Evolutionary conservation across 78 protist genomes (phyloP).

Genomic region (slime mould (Dictyostelium discoideum)): DNA sequence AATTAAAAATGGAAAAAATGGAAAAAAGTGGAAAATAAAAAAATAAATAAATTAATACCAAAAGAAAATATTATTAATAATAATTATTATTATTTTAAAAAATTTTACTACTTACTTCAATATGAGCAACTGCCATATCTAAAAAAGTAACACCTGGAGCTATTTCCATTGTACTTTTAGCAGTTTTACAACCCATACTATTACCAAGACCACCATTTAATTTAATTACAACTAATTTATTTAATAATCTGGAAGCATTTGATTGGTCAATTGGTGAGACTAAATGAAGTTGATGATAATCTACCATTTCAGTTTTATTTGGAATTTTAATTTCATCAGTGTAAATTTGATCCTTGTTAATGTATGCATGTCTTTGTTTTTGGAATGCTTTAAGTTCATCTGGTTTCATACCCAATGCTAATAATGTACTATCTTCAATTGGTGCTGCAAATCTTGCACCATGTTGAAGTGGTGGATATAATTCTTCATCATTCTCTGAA

Average conservation of each 20-base stretch:
- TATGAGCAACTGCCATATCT: conserved; percentile 94
- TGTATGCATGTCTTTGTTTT: conserved; percentile 56
- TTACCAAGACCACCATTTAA: conserved; percentile 97
- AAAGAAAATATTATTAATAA: too few relatives aligned
- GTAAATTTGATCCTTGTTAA: conserved; percentile 48
- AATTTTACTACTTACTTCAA: conserved; percentile 64
- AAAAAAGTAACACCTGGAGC: conserved; percentile 90
- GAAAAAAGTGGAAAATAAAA: too few relatives aligned
- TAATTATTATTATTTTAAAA: too few relatives aligned
- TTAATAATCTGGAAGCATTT: conserved; percentile 59
- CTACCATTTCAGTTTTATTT: conserved; percentile 36
- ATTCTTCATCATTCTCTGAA: conserved; percentile 53
- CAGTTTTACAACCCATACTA: conserved; percentile 70
- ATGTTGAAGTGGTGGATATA: conserved; percentile 72
- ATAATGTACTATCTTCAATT: conserved; percentile 7
- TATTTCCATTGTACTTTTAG: conserved; percentile 69
- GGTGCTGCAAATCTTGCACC: conserved; percentile 57
- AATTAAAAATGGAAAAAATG: neutral
- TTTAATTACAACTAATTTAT: conserved; percentile 92
- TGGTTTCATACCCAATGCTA: conserved; percentile 56
- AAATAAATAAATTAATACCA: too few relatives aligned
- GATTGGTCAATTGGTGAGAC: conserved; percentile 45
- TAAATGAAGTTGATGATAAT: conserved; percentile 37
- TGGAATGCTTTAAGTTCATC: conserved; percentile 62
- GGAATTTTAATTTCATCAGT: conserved; percentile 64